These are phyloP conservation scores for Tetracladium maxilliforme DNA, from an alignment of 2,329 filamentous ascomycete genomes.

Conservation along the genomic window DNA sequence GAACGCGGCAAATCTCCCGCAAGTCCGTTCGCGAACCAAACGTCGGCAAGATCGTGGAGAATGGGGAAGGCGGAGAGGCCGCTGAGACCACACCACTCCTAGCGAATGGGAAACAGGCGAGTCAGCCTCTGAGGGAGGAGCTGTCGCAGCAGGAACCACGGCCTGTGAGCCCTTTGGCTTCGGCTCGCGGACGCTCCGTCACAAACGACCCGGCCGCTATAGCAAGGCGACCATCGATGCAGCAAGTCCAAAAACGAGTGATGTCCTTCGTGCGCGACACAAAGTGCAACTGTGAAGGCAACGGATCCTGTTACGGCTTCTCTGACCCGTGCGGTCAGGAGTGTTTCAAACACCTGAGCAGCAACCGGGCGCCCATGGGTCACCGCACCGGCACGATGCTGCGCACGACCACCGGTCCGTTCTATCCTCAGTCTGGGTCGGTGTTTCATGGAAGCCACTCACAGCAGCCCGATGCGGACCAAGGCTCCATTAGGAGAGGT, in stretches of 20 bases:
- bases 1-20: slow-evolving; percentile 2
- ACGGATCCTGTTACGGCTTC: slow-evolving; percentile 47
- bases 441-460: too few relatives aligned
- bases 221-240: slow-evolving; percentile 37
- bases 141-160: too few relatives aligned
- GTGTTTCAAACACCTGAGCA: slow-evolving; percentile 43
- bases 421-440: slow-evolving; percentile 12
- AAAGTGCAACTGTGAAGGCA: slow-evolving; percentile 45
- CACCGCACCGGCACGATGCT: too few relatives aligned
- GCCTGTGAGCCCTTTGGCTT: slow-evolving; percentile 8
- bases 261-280: slow-evolving; percentile 52
- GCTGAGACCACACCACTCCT: slow-evolving; percentile 36
- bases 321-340: slow-evolving; percentile 51
- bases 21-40: slow-evolving; percentile 7
- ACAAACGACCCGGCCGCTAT: slow-evolving; percentile 8
- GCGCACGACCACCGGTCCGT: slow-evolving; percentile 24
- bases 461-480: too few relatives aligned
- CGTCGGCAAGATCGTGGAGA: slow-evolving; percentile 11
- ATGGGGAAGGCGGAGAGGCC: slow-evolving; percentile 10
- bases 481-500: too few relatives aligned
- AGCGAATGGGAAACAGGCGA: slow-evolving; percentile 12
- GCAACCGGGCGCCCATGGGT: slow-evolving; percentile 13
- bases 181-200: slow-evolving; percentile 2
- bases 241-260: slow-evolving; percentile 37
- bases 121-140: slow-evolving; percentile 10